Percentiles rank a stretch among this genome's conserved stretches.
These are phyloP conservation scores for Phytophthora lateralis DNA, from an alignment of 352 stramenopile genomes.

Conservation along the genomic window DNA sequence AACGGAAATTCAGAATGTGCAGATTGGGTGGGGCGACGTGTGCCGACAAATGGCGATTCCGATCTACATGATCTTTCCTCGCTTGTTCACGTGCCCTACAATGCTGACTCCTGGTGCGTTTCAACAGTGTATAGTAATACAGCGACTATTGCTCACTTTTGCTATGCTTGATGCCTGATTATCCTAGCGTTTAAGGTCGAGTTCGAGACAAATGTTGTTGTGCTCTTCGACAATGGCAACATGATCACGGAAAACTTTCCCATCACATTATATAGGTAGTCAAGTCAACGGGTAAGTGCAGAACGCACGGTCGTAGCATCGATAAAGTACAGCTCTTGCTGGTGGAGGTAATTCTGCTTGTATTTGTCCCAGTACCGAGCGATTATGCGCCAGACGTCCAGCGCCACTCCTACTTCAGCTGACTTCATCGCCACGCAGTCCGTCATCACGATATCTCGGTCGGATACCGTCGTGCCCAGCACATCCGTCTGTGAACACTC, in stretches of 20 bases:
- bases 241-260: conserved; percentile 93
- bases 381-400: conserved; percentile 67
- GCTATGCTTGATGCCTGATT: conserved; percentile 3
- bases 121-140: not conserved
- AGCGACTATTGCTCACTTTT: conserved; percentile 2
- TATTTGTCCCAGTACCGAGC: conserved; percentile 64
- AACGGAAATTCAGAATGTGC: conserved; percentile 95
- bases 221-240: conserved; percentile 92
- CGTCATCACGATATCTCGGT: conserved; percentile 43
- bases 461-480: conserved; percentile 14
- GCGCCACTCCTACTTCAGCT: conserved; percentile 46
- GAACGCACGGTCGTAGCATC: conserved; percentile 21
- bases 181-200: conserved; percentile 88
- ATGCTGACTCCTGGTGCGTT: conserved; percentile 77
- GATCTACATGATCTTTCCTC: conserved; percentile 95
- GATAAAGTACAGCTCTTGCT: conserved; percentile 63
- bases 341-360: conserved; percentile 68
- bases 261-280: conserved; percentile 82
- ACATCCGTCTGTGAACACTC: conserved; percentile 55
- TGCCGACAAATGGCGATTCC: conserved; percentile 90
- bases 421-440: conserved; percentile 46
- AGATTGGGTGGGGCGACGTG: conserved; percentile 92
- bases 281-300: not conserved
- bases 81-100: conserved; percentile 92
- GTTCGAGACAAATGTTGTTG: conserved; percentile 93